Percentiles rank a stretch among this genome's conserved stretches.
phyloP scores from a whole-genome alignment of 306 rosid species.

The Cucurbita pepo region DNA sequence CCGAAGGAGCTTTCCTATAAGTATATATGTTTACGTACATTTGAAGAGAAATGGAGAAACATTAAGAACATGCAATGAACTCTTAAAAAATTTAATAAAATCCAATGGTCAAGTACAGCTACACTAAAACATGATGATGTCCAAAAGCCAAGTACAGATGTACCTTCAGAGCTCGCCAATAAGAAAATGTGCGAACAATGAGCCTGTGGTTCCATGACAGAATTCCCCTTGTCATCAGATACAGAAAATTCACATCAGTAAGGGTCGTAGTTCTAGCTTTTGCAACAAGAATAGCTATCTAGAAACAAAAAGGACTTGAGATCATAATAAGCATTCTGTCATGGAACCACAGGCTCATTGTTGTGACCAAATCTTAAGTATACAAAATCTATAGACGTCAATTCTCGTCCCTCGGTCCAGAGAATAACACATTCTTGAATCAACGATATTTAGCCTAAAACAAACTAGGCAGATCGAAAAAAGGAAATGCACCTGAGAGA shows the following conservation, averaged over 20 bases:
- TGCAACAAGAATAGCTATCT: background rate
- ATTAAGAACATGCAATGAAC: background rate
- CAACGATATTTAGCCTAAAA: background rate
- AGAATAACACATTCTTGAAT: background rate
- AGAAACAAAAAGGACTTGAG: background rate
- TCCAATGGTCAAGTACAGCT: background rate
- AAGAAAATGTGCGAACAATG: slow-evolving; percentile 76
- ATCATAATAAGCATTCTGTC: background rate
- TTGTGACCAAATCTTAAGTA: background rate
- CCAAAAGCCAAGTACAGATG: background rate
- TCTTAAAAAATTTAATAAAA: background rate
- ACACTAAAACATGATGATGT: background rate
- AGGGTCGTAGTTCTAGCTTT: background rate
- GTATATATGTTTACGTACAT: background rate
- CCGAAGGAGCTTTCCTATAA: slow-evolving; percentile 25
- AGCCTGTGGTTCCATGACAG: no score
- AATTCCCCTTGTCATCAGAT: slow-evolving; percentile 52
- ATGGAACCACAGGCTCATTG: background rate
- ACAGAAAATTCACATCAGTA: slow-evolving; percentile 12
- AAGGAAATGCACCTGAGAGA: slow-evolving; percentile 48
- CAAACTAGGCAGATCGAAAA: background rate
- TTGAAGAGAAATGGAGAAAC: background rate
- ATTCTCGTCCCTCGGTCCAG: background rate
- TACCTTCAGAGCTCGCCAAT: slow-evolving; percentile 92
- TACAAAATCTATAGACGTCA: background rate